Conservation (phyloP, 2,329 filamentous ascomycete genomes). For the Talaromyces sp. region DNA sequence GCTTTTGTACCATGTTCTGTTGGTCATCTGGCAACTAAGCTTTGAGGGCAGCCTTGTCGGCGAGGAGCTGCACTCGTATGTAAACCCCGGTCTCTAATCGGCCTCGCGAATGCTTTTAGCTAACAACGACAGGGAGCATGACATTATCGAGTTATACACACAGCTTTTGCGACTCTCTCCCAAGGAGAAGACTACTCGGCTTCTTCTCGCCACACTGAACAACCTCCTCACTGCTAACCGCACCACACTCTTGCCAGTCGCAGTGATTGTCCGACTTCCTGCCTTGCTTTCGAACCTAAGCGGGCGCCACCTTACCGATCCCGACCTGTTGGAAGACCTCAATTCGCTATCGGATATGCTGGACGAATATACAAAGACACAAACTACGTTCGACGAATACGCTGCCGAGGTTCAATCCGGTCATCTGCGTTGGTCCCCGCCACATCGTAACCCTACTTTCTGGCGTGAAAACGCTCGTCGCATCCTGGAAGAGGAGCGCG, state of each 20-base stretch:
- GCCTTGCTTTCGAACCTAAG: constrained; percentile 53
- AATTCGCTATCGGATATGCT: constrained; percentile 57
- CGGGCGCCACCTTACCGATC: constrained; percentile 45
- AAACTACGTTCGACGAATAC: constrained; percentile 63
- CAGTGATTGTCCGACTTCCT: constrained; percentile 77
- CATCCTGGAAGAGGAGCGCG: constrained; percentile 78
- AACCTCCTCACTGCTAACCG: constrained; percentile 76
- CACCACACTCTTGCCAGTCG: constrained; percentile 67
- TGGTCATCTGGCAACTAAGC: constrained; percentile 94
- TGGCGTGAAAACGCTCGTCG: constrained; percentile 87
- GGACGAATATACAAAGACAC: constrained; percentile 73
- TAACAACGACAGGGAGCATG: constrained; percentile 66
- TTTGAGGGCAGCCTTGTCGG: constrained; percentile 71
- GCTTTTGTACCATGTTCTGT: constrained; percentile 84
- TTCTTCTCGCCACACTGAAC: constrained; percentile 80
- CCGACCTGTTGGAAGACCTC: constrained; percentile 45
- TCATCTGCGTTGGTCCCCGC: constrained; percentile 87
- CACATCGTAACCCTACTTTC: constrained; percentile 78
- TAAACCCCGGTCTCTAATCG: constrained; percentile 10
- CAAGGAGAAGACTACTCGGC: constrained; percentile 94
- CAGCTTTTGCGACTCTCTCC: constrained; percentile 85
- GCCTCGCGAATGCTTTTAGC: background rate
- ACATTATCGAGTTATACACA: constrained; percentile 86
- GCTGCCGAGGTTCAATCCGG: constrained; percentile 79
- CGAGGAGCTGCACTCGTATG: constrained; percentile 79